Evolutionary conservation across 176 grass and related monocot species (phyloP), one percentile per base, ranked within the genome.

Genomic region (Carex myosuroides): DNA sequence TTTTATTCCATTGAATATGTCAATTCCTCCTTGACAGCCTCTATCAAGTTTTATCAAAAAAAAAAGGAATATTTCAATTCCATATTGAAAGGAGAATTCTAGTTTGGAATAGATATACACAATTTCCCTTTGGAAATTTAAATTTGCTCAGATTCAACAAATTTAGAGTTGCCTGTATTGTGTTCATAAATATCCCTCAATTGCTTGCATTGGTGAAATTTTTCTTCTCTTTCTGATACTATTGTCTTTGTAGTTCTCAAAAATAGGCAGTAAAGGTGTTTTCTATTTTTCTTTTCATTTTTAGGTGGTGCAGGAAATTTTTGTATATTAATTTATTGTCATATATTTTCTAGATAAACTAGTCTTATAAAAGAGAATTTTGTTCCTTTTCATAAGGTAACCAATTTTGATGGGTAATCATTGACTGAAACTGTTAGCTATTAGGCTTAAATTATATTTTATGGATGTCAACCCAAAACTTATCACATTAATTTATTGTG

Each of bases 401-500:
- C 37, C 68, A 44, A 44, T 46, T 71, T 71, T 71, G 21, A 2
- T 44, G 16, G 16, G 39, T 22, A 48, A 22, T 46, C 18, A 48
- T 73, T 17, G 8, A 73, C 42, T 50, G 41, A 73, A 73, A 50
- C 71, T 54, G 22, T 29, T 55, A 22, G 9, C 2, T 76, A 76
- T 55, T 32, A 13, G 5, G 46, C 21, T 76, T 55, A 29, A 29
- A 76, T 76, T 22, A 76, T 21, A 7, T 29, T 30, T 53, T 6
- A 69, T 41, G 5, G 65, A 18, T 37, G 33, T 70, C 16, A 26
- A 18, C 21, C 8, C 12, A 0, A 16, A 24, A 54, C 22, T 32
- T 76, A 20, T 33, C 41, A 21, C 59, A 26, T 95, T 88, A 85
- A 95, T 8, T 44, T 44, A 44, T 44, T 44, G 41, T 44, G 6